These are phyloP conservation scores for Neospora caninum DNA, from an alignment of 169 alveolate species.

Conservation along the genomic window DNA sequence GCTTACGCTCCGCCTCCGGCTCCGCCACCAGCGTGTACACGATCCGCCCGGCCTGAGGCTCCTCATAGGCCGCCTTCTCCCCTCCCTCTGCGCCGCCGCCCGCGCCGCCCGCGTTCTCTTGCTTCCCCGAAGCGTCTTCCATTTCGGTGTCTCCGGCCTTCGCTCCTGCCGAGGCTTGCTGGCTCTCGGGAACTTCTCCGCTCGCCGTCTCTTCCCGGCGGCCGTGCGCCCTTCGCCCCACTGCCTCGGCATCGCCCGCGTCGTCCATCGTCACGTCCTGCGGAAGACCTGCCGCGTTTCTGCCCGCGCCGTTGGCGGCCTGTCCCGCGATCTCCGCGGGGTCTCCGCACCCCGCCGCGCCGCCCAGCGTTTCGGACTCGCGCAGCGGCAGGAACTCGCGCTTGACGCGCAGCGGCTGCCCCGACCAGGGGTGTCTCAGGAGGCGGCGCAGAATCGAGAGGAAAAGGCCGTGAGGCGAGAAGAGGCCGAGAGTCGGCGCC, in stretches of 20 bases:
- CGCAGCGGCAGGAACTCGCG: not conserved
- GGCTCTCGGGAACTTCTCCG: too few species aligned
- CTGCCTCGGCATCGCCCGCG: too few species aligned
- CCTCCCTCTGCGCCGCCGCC: not conserved
- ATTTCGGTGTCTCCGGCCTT: not conserved
- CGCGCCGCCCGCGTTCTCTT: not conserved
- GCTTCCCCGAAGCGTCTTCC: not conserved
- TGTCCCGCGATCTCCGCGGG: not conserved
- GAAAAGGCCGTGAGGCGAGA: constrained; percentile 55
- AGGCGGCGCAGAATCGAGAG: constrained; percentile 61
- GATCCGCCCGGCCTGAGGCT: not conserved
- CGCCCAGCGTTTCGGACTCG: not conserved
- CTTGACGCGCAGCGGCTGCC: constrained; percentile 34
- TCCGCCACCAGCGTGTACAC: not conserved
- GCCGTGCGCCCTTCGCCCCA: too few species aligned
- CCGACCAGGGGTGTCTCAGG: constrained; percentile 33
- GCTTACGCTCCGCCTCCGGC: not conserved
- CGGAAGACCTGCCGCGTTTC: not conserved
- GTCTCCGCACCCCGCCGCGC: not conserved
- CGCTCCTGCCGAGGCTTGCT: too few species aligned
- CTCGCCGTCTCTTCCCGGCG: too few species aligned
- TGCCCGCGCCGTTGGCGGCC: not conserved
- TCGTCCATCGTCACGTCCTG: constrained; percentile 1
- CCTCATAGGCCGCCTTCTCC: constrained; percentile 20
- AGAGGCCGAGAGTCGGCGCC: constrained; percentile 45